These are phyloP conservation scores for Polygonum aviculare DNA, from an alignment of 148 eudicot genomes.

Conservation along the genomic window DNA sequence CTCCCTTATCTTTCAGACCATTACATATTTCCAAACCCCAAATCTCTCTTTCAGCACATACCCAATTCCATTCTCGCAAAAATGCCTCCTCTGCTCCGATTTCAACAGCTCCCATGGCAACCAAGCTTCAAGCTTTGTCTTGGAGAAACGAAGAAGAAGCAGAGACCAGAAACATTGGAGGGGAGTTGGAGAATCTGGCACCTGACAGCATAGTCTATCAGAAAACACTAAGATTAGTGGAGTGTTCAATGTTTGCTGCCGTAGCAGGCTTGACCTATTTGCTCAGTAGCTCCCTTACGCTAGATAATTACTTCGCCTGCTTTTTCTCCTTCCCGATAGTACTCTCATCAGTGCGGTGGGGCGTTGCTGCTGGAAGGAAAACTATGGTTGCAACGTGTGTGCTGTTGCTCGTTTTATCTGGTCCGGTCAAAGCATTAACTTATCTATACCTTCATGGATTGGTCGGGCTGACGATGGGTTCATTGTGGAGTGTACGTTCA, in stretches of 20 bases:
- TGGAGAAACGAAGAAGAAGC: background rate
- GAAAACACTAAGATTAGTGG: constrained; percentile 76
- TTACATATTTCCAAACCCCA: background rate
- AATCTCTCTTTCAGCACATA: constrained; percentile 1
- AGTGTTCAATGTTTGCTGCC: constrained; percentile 91
- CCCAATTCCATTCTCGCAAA: constrained; percentile 1
- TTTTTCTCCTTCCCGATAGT: constrained; percentile 91
- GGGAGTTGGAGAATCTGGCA: constrained; percentile 50
- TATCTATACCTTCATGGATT: constrained; percentile 83
- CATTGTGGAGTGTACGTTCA: constrained; percentile 75
- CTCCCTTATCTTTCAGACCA: background rate
- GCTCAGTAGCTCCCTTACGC: constrained; percentile 73
- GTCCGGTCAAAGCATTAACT: constrained; percentile 86
- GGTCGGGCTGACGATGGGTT: constrained; percentile 81
- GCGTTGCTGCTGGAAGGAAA: constrained; percentile 83
- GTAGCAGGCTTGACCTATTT: constrained; percentile 69
- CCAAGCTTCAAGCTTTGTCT: background rate
- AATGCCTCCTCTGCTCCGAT: background rate
- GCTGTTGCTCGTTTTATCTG: constrained; percentile 71
- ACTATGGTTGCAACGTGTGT: constrained; percentile 92
- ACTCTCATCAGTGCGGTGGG: constrained; percentile 89
- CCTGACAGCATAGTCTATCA: constrained; percentile 53
- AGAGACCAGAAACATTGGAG: background rate
- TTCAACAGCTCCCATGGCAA: background rate
- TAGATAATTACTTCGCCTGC: constrained; percentile 95